Evolutionary conservation across 768 basidiomycete genomes (phyloP).

Genomic region (Suillus spraguei): DNA sequence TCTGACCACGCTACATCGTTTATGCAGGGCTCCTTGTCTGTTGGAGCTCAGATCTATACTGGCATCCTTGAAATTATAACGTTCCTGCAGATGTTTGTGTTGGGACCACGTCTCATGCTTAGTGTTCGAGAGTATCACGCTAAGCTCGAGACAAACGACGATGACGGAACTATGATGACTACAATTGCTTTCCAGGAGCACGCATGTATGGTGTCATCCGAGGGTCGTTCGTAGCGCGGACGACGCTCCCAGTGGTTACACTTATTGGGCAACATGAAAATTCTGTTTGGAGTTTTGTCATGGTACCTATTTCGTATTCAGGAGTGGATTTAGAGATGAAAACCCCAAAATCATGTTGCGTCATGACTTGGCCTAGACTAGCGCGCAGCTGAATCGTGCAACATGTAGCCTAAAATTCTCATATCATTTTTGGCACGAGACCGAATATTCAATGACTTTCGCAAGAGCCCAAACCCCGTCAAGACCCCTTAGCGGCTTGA

Average conservation of each 20-base stretch:
- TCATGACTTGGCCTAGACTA: background rate
- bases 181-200: constrained; percentile 4
- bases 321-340: background rate
- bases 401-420: background rate
- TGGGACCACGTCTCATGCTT: constrained; percentile 4
- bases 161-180: background rate
- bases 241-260: background rate
- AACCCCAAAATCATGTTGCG: background rate
- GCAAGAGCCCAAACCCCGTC: background rate
- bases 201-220: background rate
- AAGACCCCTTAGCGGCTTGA: background rate
- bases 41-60: background rate
- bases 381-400: background rate
- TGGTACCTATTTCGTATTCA: background rate
- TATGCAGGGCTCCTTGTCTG: background rate
- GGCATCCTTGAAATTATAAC: background rate
- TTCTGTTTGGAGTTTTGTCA: background rate
- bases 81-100: constrained; percentile 2
- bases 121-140: constrained; percentile 4
- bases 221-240: background rate
- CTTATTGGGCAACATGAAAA: background rate
- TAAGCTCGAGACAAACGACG: background rate
- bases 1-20: background rate
- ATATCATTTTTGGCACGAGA: no score
- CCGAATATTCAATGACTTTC: background rate